These are phyloP conservation scores for Bretschneidera sinensis DNA, from an alignment of 345 rosid genomes.

Conservation along the genomic window DNA sequence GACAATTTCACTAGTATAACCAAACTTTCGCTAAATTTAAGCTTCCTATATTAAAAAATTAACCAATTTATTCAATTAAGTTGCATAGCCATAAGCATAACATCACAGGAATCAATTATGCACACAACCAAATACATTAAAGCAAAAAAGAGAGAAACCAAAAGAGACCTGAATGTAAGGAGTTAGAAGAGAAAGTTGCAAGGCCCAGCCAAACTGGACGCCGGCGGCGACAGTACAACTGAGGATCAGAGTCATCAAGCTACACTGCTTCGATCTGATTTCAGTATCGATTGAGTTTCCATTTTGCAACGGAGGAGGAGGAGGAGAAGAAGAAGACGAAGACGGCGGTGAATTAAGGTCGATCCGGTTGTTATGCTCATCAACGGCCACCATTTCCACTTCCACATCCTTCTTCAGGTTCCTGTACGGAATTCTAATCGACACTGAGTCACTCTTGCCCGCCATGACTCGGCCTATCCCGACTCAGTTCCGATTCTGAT, in stretches of 20 bases:
- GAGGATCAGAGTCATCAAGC: slow-evolving; percentile 55
- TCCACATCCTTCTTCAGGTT: slow-evolving; percentile 67
- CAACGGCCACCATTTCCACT: slow-evolving; percentile 54
- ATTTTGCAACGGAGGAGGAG: slow-evolving; percentile 11
- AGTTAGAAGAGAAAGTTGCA: slow-evolving; percentile 90
- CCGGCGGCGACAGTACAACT: slow-evolving; percentile 95
- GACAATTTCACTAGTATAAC: background rate
- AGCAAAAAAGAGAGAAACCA: background rate
- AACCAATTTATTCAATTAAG: background rate
- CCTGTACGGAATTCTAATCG: slow-evolving; percentile 59
- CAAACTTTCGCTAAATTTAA: background rate
- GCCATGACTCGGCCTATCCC: slow-evolving; percentile 33
- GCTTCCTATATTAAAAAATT: background rate
- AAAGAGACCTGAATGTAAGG: slow-evolving; percentile 81
- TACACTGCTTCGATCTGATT: slow-evolving; percentile 36
- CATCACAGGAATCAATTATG: background rate
- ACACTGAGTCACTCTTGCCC: slow-evolving; percentile 37
- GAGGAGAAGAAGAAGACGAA: slow-evolving; percentile 28
- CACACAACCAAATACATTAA: background rate
- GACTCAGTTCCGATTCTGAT: background rate
- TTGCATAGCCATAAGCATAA: background rate
- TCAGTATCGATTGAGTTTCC: slow-evolving; percentile 15
- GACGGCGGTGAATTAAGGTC: slow-evolving; percentile 28
- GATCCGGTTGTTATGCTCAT: slow-evolving; percentile 27
- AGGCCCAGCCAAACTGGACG: slow-evolving; percentile 98